Percentiles rank a stretch among this genome's conserved stretches.
phyloP scores from a whole-genome alignment of 1,284 basidiomycete species.

The Xerocomus amazonicus region DNA sequence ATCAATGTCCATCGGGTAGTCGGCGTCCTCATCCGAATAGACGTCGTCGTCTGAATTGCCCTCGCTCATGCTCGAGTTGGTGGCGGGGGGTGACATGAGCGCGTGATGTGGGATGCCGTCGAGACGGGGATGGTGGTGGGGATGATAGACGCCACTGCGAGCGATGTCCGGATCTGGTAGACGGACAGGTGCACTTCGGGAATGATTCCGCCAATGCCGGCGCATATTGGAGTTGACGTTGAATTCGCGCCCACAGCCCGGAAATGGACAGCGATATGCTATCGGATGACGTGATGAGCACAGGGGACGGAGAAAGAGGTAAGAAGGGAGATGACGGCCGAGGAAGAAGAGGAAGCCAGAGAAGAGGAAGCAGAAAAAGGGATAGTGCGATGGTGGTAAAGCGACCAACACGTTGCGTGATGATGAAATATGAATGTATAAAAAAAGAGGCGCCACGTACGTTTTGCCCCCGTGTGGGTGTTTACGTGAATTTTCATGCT shows the following conservation, averaged over 20 bases:
- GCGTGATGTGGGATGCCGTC: no score
- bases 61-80: conserved; percentile 29
- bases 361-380: no score
- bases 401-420: conserved; percentile 24
- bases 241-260: conserved; percentile 70
- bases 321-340: no score
- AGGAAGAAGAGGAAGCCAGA: no score
- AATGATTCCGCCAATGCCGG: conserved; percentile 69
- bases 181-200: conserved; percentile 23
- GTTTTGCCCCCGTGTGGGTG: conserved; percentile 73
- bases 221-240: conserved; percentile 83
- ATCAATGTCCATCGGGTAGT: conserved; percentile 26
- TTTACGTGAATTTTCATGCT: conserved; percentile 73
- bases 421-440: conserved; percentile 6
- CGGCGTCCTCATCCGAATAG: conserved; percentile 26
- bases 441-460: conserved; percentile 42
- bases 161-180: conserved; percentile 21
- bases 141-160: conserved; percentile 16
- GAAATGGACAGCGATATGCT: conserved; percentile 73
- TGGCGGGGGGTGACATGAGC: conserved; percentile 30
- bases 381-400: no score
- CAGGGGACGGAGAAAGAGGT: no score
- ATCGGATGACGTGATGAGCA: no score
- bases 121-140: no score
- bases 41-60: conserved; percentile 22